Evolutionary conservation across 345 rosid genomes (phyloP).

Genomic region (Gynandropsis gynandra): DNA sequence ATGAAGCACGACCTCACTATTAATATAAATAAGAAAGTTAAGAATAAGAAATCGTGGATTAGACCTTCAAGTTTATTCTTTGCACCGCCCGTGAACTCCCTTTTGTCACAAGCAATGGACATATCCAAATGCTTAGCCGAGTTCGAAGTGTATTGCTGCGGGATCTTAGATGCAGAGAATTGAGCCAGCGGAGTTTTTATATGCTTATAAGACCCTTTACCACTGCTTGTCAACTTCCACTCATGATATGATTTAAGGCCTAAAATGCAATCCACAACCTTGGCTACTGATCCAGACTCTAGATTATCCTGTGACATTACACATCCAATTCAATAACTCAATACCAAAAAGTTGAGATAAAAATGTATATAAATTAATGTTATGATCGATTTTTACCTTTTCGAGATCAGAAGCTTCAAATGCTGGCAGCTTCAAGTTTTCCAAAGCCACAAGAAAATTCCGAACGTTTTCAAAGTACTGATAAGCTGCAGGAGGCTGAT

Average conservation of each 20-base stretch:
- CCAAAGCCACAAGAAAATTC: slow-evolving; percentile 74
- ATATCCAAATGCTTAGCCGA: slow-evolving; percentile 57
- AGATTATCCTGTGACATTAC: slow-evolving; percentile 49
- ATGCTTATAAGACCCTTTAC: slow-evolving; percentile 47
- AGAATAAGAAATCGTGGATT: slow-evolving; percentile 5
- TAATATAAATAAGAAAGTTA: background rate
- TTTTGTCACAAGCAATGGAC: slow-evolving; percentile 34
- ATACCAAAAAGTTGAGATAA: background rate
- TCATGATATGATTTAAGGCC: slow-evolving; percentile 73
- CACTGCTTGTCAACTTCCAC: slow-evolving; percentile 44
- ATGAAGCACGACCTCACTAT: too few relatives aligned
- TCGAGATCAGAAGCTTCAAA: slow-evolving; percentile 96
- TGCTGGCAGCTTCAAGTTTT: slow-evolving; percentile 71
- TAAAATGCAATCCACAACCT: slow-evolving; percentile 80
- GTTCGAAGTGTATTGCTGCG: slow-evolving; percentile 29
- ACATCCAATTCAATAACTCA: slow-evolving; percentile 13
- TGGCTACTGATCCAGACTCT: slow-evolving; percentile 70
- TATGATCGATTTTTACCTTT: slow-evolving; percentile 46
- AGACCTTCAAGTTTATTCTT: slow-evolving; percentile 44
- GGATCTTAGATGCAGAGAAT: slow-evolving; percentile 38
- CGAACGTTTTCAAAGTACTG: slow-evolving; percentile 88
- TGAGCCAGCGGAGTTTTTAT: slow-evolving; percentile 50
- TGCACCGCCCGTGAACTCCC: slow-evolving; percentile 27
- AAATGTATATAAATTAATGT: background rate
- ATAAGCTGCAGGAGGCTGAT: slow-evolving; percentile 67